Base-by-base conservation (phyloP, 129 eudicot genomes). In the Rutidosis leptorrhynchoides region DNA sequence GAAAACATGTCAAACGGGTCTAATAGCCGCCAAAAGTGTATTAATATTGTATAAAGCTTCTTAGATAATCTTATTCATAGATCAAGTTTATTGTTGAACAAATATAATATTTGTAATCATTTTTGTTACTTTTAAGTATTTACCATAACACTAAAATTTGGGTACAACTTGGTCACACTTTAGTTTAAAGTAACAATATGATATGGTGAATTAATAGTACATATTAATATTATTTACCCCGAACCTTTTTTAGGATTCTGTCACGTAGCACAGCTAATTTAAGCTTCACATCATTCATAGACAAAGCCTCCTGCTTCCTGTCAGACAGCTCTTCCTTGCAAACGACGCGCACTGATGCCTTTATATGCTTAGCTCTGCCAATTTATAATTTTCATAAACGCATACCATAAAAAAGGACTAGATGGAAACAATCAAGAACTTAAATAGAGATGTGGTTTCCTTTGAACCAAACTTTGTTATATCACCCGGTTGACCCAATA, bases 321-420 rank as follows among this genome's bases (percentile, higher is more conserved):
- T 72, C 79, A 74, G 26, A 25, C 54, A 78, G 74, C 19, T 85
- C 85, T 67, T 85, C 94, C 72, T 79, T 76, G 26, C 62, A 45
- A 46, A 9, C 70, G 43, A 70, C 19, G 52, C 64, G 77, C 30
- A 75, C 45, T 37, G 70, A 75, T 77, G 94, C 78, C 87, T 91
- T 91, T 73, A 91, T 78, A 77, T 91, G 98, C 83, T 82, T 80
- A 54, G 95, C 98, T 72, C 98, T 91, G n/a, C n/a, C 61, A 72
- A 51, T 49, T 62, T 17, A 33, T 35, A 29, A 30, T 55, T 58
- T 9, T 52, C 48, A 7, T 26, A 21, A 2, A 23, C 26, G 7
- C 22, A n/a, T n/a, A 52, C 12, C 7, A 26, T n/a, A n/a, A n/a
- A 64, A 65, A 28, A 46, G 53, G 20, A 42, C 59, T 17, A 65